Conservation (phyloP, 208 protist species). For the Herpetomonas tarakana region DNA sequence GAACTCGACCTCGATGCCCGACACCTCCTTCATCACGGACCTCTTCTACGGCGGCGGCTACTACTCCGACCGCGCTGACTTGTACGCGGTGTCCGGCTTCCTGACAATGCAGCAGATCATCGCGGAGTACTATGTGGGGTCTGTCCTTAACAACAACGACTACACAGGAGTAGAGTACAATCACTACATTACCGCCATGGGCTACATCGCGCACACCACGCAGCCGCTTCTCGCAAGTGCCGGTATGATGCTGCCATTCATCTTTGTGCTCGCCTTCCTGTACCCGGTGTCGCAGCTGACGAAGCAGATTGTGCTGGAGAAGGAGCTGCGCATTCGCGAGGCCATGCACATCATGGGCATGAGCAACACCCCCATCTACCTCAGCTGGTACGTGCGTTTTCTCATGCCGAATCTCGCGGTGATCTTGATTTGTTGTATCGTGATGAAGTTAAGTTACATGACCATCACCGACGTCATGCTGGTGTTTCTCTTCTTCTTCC, state of each 20-base stretch:
- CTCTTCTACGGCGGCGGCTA: constrained; percentile 16
- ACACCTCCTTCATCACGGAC: constrained; percentile 7
- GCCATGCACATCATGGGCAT: constrained; percentile 66
- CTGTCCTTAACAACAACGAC: constrained; percentile 12
- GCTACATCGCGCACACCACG: constrained; percentile 28
- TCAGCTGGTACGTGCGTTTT: constrained; percentile 33
- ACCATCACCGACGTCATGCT: constrained; percentile 17
- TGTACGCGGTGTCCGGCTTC: constrained; percentile 35
- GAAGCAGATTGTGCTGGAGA: constrained; percentile 49
- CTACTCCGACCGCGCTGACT: constrained; percentile 6
- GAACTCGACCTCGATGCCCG: constrained; percentile 19
- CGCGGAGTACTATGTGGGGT: constrained; percentile 17
- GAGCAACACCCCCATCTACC: constrained; percentile 25
- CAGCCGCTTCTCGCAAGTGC: constrained; percentile 43
- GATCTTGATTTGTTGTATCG: constrained; percentile 25
- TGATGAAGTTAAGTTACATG: constrained; percentile 27
- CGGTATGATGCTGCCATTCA: constrained; percentile 27
- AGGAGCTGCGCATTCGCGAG: constrained; percentile 58
- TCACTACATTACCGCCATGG: constrained; percentile 22
- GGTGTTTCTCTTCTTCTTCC: constrained; percentile 23
- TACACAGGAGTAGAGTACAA: constrained; percentile 11
- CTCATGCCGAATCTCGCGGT: constrained; percentile 25
- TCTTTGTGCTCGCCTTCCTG: constrained; percentile 48
- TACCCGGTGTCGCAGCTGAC: constrained; percentile 52
- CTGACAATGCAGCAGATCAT: constrained; percentile 25